Percentiles rank a stretch among this genome's conserved stretches.
These are phyloP conservation scores for Halenospora varia DNA, from an alignment of 495 filamentous ascomycete species.

Conservation along the genomic window DNA sequence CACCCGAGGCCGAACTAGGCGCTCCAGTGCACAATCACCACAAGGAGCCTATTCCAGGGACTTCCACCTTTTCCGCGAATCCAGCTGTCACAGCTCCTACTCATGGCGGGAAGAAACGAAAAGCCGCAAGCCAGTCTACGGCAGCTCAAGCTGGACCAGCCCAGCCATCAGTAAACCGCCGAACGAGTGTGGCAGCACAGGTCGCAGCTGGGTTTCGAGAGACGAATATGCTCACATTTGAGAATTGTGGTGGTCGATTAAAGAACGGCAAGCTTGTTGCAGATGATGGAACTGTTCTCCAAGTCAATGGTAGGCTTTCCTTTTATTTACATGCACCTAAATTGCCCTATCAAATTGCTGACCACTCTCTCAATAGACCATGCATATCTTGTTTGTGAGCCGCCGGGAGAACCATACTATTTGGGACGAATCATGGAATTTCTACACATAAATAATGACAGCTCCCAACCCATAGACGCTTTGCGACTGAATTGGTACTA, in stretches of 20 bases:
- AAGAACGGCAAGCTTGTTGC: conserved; percentile 76
- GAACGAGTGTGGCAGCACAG: conserved; percentile 35
- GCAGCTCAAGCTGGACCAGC: not conserved
- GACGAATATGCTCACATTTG: conserved; percentile 87
- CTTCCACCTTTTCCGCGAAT: conserved; percentile 50
- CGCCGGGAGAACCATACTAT: conserved; percentile 97
- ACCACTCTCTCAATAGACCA: conserved; percentile 61
- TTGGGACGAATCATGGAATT: conserved; percentile 98
- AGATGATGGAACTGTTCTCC: conserved; percentile 83
- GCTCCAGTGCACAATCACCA: conserved; percentile 20
- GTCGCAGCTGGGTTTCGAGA: conserved; percentile 31
- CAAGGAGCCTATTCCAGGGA: conserved; percentile 60
- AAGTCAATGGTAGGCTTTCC: conserved; percentile 73
- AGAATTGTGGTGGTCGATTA: conserved; percentile 59
- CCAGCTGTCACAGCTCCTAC: conserved; percentile 22
- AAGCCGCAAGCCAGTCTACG: conserved; percentile 45
- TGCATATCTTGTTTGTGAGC: conserved; percentile 95
- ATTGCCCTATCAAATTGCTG: not conserved
- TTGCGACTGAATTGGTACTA: conserved; percentile 98
- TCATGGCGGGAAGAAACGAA: conserved; percentile 67
- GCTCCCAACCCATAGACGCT: conserved; percentile 70
- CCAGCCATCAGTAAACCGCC: conserved; percentile 18
- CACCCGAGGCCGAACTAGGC: conserved; percentile 40
- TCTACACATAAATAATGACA: conserved; percentile 72
- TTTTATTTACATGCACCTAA: not conserved